Conservation (phyloP, 2,329 filamentous ascomycete species). For the Calonectria pseudoturangicola region DNA sequence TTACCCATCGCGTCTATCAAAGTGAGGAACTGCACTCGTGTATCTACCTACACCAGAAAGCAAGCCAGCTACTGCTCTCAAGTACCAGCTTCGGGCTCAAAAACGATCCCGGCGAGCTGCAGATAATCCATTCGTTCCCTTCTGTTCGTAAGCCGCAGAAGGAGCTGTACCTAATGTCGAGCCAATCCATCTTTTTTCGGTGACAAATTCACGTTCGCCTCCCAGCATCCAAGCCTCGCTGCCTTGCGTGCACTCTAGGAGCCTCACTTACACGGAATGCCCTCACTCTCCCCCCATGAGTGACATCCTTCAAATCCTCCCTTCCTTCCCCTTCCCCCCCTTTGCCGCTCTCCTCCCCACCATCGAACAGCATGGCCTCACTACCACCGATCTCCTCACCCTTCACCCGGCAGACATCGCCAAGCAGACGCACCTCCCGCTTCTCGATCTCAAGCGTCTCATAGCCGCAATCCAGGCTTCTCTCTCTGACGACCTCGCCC, state of each 20-base stretch:
- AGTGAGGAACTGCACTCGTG: constrained; percentile 6
- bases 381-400: constrained; percentile 88
- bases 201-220: constrained; percentile 18
- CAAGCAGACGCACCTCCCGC: constrained; percentile 87
- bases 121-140: background rate
- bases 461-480: constrained; percentile 79
- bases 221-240: background rate
- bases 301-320: constrained; percentile 89
- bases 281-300: constrained; percentile 76
- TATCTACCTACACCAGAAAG: constrained; percentile 5
- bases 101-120: constrained; percentile 9
- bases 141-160: constrained; percentile 13
- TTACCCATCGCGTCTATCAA: constrained; percentile 26
- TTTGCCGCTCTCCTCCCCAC: constrained; percentile 86
- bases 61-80: constrained; percentile 6
- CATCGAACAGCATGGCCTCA: constrained; percentile 86
- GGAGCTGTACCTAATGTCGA: constrained; percentile 2
- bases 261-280: constrained; percentile 39
- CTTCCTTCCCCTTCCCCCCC: constrained; percentile 82
- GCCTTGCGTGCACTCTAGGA: constrained; percentile 9
- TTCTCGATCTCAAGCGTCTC: constrained; percentile 86
- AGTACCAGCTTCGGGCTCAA: background rate
- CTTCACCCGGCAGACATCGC: constrained; percentile 89
- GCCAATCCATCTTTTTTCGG: constrained; percentile 8
- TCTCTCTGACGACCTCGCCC: constrained; percentile 77